Base-by-base conservation (phyloP, 2,329 filamentous ascomycete species). In the Daldinia sp. region DNA sequence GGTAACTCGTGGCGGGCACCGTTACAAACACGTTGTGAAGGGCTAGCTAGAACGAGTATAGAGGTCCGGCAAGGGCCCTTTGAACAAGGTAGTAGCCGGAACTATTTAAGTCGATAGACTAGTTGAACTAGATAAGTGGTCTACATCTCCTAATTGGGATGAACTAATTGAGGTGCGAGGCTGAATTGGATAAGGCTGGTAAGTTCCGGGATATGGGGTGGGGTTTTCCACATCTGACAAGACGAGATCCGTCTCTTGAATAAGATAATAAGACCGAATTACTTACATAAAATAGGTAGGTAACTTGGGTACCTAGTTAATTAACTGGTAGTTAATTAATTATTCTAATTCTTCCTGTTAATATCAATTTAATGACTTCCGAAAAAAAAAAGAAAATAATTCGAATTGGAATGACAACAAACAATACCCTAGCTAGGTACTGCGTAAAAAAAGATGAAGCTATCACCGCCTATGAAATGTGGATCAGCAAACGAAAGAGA, bases 1-100 rank as follows among this genome's bases (percentile, higher is more conserved):
- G 15, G n/a, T 35, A n/a, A 12, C 10, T 39, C 13, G 35, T 39
- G 2, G 33, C 33, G 33, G 33, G 30, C 18, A 12, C 15, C n/a
- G 50, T 28, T 53, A 23, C 51, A 54, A 54, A 54, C 51, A 54
- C 51, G 51, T 54, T n/a, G 51, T 37, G 51, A 15, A 35, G 33
- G 33, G 1, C 51, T 54, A 54, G 50, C 51, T 37, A 3, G n/a
- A 37, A 54, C n/a, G n/a, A 54, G 51, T 37, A 54, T 54, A 54
- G 51, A 35, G 9, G 18, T 3, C 6, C 7, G 9, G 51, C 30
- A 54, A 23, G 51, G 51, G 33, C 33, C 10, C 33, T 35, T 35
- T 33, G 26, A 28, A 18, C 44, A 48, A 48, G 44, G 44, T 48
- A 48, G 23, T 12, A 48, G 20, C 44, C 44, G 44, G 44, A 6